A percentile compares a stretch with the other conserved stretches of the same genome.
These are phyloP conservation scores for Pseudogymnoascus sp. DNA, from an alignment of 2,329 filamentous ascomycete genomes.

Conservation along the genomic window DNA sequence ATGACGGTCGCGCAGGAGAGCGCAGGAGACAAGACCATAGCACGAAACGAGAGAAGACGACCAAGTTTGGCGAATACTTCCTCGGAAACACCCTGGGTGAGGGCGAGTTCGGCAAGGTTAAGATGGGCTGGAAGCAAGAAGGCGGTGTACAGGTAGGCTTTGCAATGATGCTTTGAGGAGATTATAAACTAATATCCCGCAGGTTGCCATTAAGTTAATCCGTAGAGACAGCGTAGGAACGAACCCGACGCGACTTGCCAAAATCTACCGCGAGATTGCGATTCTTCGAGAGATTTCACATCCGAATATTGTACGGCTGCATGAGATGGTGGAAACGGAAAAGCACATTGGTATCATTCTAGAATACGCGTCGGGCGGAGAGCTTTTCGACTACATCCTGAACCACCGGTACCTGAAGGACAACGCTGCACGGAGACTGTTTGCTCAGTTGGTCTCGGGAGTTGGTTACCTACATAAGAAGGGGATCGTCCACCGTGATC, in stretches of 20 bases:
- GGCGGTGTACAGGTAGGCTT: conserved; percentile 66
- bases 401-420: conserved; percentile 97
- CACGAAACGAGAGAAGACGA: conserved; percentile 57
- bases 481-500: conserved; percentile 92
- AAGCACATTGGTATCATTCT: conserved; percentile 96
- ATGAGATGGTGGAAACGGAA: conserved; percentile 98
- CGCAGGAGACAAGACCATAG: conserved; percentile 53
- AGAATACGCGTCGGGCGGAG: conserved; percentile 94
- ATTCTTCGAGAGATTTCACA: conserved; percentile 84
- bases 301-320: conserved; percentile 91
- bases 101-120: conserved; percentile 98
- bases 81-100: conserved; percentile 93
- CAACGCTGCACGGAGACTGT: conserved; percentile 77
- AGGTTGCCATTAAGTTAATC: conserved; percentile 97
- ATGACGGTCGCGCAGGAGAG: conserved; percentile 34
- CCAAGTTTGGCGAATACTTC: conserved; percentile 91
- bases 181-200: conserved; percentile 11
- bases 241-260: conserved; percentile 82
- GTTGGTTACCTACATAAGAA: conserved; percentile 98
- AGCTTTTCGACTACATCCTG: conserved; percentile 96
- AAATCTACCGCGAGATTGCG: conserved; percentile 94
- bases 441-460: conserved; percentile 91
- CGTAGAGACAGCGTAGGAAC: conserved; percentile 81
- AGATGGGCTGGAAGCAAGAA: conserved; percentile 95
- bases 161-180: background rate